These are phyloP conservation scores for Colletotrichum sublineola DNA, from an alignment of 2,329 filamentous ascomycete genomes.

Conservation along the genomic window DNA sequence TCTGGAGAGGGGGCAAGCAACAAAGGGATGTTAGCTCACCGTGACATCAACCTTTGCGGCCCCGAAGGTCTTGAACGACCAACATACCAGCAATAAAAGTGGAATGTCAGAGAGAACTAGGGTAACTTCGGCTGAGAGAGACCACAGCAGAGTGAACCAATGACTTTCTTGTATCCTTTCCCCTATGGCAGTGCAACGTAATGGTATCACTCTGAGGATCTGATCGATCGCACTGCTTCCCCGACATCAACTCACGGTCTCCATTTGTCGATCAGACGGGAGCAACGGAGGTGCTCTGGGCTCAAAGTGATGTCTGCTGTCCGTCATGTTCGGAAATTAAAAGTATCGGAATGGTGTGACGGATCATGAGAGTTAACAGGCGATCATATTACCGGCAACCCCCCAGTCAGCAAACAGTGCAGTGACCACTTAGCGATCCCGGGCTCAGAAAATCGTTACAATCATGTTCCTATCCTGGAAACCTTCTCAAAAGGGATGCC, in stretches of 20 bases:
- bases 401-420: background rate
- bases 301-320: background rate
- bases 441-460: background rate
- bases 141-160: background rate
- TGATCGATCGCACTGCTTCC: background rate
- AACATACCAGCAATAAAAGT: background rate
- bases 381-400: constrained; percentile 10
- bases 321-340: background rate
- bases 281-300: background rate
- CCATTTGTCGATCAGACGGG: background rate
- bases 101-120: background rate
- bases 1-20: too few species aligned
- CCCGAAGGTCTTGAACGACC: background rate
- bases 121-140: background rate
- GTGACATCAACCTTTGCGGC: too few species aligned
- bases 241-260: background rate
- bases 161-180: background rate
- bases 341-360: background rate
- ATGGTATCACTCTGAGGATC: constrained; percentile 1
- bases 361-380: constrained; percentile 3
- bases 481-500: too few species aligned
- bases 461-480: too few species aligned
- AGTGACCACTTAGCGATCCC: background rate
- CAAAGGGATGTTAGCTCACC: background rate
- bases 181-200: constrained; percentile 4